phyloP scores from a whole-genome alignment of 2,329 filamentous ascomycete species.

The Rhinocladiella similis region DNA sequence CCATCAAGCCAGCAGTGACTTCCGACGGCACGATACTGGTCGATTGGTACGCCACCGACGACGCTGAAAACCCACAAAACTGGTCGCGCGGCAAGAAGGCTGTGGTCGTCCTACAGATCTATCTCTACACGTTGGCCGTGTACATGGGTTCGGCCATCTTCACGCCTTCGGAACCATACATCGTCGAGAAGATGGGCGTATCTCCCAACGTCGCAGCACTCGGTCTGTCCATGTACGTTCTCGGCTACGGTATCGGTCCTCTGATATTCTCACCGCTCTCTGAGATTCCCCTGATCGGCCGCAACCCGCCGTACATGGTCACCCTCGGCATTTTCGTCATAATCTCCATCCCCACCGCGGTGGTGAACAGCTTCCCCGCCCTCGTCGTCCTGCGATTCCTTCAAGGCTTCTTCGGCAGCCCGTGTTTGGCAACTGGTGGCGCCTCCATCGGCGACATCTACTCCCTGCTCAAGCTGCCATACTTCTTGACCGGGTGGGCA shows the following conservation, averaged over 20 bases:
- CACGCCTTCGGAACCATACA: conserved; percentile 25
- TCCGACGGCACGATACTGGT: conserved; percentile 27
- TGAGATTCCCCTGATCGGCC: conserved; percentile 67
- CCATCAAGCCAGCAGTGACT: conserved; percentile 23
- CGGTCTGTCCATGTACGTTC: conserved; percentile 28
- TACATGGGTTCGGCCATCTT: conserved; percentile 30
- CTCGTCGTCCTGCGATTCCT: conserved; percentile 66
- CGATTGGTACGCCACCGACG: conserved; percentile 30
- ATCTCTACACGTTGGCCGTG: conserved; percentile 30
- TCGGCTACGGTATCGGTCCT: conserved; percentile 30
- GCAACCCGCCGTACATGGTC: conserved; percentile 67
- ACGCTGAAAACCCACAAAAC: conserved; percentile 33
- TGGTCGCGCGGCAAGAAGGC: conserved; percentile 29
- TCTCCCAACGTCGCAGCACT: conserved; percentile 21
- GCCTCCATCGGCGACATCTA: conserved; percentile 51
- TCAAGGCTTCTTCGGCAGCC: conserved; percentile 67
- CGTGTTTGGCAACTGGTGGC: conserved; percentile 60
- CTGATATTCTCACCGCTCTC: conserved; percentile 60
- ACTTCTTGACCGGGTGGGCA: conserved; percentile 62
- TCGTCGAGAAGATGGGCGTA: conserved; percentile 25
- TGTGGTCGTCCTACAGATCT: conserved; percentile 29
- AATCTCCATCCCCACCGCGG: conserved; percentile 63
- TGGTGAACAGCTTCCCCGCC: conserved; percentile 63
- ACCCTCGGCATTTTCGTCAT: conserved; percentile 70
- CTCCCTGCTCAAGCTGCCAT: conserved; percentile 57